phyloP scores from a whole-genome alignment of 2,329 filamentous ascomycete genomes.

The Rutstroemia sydowiana region DNA sequence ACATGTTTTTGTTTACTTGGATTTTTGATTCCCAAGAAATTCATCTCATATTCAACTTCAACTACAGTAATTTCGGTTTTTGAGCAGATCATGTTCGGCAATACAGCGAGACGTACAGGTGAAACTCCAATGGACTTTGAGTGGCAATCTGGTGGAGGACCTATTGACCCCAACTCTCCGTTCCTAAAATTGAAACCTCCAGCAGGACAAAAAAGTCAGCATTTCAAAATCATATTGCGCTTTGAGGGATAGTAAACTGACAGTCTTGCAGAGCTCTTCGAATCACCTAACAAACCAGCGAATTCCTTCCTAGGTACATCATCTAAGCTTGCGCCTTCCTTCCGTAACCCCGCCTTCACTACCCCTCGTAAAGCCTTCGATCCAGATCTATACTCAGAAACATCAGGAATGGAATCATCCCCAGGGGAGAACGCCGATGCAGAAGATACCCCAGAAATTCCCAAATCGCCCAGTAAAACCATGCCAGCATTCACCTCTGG shows the following conservation, averaged over 20 bases:
- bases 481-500: slow-evolving; percentile 43
- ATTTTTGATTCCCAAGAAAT: slow-evolving; percentile 8
- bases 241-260: neutral
- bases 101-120: slow-evolving; percentile 48
- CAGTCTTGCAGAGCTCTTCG: neutral
- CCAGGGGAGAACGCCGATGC: slow-evolving; percentile 48
- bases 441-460: slow-evolving; percentile 41
- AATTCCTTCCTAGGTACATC: slow-evolving; percentile 42
- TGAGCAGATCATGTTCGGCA: slow-evolving; percentile 17
- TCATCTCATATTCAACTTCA: neutral
- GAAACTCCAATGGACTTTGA: slow-evolving; percentile 63
- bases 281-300: slow-evolving; percentile 35
- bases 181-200: slow-evolving; percentile 45
- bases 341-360: slow-evolving; percentile 58
- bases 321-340: slow-evolving; percentile 39
- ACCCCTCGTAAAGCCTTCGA: slow-evolving; percentile 54
- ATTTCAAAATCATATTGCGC: neutral
- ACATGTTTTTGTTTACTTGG: neutral
- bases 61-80: neutral
- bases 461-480: slow-evolving; percentile 43
- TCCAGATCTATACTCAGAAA: slow-evolving; percentile 45
- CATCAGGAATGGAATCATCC: slow-evolving; percentile 52
- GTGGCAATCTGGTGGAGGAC: slow-evolving; percentile 46
- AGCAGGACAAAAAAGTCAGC: slow-evolving; percentile 23
- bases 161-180: slow-evolving; percentile 53